Percentiles rank a stretch among this genome's conserved stretches.
Conservation (phyloP, 2,329 filamentous ascomycete species). For the Trichocomaceae sp. region DNA sequence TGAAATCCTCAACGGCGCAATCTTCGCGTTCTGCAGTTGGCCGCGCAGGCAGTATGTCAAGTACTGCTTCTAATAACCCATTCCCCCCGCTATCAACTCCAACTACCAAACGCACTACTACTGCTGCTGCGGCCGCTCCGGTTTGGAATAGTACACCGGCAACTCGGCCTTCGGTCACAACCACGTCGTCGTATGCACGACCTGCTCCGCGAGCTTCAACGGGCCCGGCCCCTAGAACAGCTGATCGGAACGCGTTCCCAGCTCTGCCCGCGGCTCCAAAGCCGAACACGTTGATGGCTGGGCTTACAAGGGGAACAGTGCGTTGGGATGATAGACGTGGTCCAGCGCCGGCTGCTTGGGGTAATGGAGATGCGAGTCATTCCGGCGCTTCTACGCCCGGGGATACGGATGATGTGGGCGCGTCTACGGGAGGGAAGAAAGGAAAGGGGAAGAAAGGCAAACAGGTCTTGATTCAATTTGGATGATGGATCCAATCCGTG, state of each 20-base stretch:
- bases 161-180: constrained; percentile 19
- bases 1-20: constrained; percentile 64
- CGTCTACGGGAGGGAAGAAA: constrained; percentile 22
- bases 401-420: constrained; percentile 3
- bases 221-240: constrained; percentile 17
- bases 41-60: constrained; percentile 49
- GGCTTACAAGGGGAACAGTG: constrained; percentile 41
- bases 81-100: constrained; percentile 40
- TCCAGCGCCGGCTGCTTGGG: constrained; percentile 35
- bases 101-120: constrained; percentile 17
- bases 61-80: constrained; percentile 27
- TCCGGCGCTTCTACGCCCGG: constrained; percentile 12
- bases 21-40: constrained; percentile 57
- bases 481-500: constrained; percentile 16
- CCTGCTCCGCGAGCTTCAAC: constrained; percentile 17
- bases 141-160: constrained; percentile 22
- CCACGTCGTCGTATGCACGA: constrained; percentile 23
- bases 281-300: constrained; percentile 50
- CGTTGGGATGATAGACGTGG: constrained; percentile 39
- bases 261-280: constrained; percentile 73
- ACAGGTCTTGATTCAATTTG: constrained; percentile 37
- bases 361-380: constrained; percentile 8
- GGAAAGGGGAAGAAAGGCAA: constrained; percentile 33
- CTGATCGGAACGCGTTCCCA: constrained; percentile 63
- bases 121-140: constrained; percentile 13